A percentile compares a stretch with the other conserved stretches of the same genome.
Conservation (phyloP, 345 rosid genomes). For the Gossypium sturtianum region DNA sequence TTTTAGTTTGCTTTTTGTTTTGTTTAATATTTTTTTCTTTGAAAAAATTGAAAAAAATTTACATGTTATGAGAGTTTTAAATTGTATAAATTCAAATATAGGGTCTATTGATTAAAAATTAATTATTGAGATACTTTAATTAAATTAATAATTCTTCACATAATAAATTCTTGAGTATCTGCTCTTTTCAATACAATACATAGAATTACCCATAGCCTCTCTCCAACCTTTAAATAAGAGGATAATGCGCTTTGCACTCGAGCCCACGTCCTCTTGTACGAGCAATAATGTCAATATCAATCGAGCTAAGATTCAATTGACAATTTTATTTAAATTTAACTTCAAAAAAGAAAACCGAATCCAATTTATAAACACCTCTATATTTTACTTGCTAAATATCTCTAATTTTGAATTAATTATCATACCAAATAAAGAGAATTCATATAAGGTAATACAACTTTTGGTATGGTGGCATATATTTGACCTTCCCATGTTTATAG, state of each 20-base stretch:
- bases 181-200: fast-evolving
- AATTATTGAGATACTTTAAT: neutral
- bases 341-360: neutral
- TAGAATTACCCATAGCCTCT: fast-evolving
- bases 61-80: neutral
- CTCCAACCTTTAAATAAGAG: too few species aligned
- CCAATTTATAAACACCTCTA: neutral
- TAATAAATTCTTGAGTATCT: too few species aligned
- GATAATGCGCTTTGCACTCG: too few species aligned
- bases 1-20: conserved; percentile 1
- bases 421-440: neutral
- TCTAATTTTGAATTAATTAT: neutral
- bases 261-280: too few species aligned
- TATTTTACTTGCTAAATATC: neutral
- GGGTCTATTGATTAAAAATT: neutral
- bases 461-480: neutral
- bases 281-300: too few species aligned
- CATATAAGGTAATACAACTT: neutral
- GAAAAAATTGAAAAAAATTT: neutral
- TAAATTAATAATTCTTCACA: neutral
- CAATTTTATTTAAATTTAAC: too few species aligned
- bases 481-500: neutral
- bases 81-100: neutral
- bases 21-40: neutral
- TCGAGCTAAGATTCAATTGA: too few species aligned